These are phyloP conservation scores for Pleurotus djamor DNA, from an alignment of 768 basidiomycete genomes.

Conservation along the genomic window DNA sequence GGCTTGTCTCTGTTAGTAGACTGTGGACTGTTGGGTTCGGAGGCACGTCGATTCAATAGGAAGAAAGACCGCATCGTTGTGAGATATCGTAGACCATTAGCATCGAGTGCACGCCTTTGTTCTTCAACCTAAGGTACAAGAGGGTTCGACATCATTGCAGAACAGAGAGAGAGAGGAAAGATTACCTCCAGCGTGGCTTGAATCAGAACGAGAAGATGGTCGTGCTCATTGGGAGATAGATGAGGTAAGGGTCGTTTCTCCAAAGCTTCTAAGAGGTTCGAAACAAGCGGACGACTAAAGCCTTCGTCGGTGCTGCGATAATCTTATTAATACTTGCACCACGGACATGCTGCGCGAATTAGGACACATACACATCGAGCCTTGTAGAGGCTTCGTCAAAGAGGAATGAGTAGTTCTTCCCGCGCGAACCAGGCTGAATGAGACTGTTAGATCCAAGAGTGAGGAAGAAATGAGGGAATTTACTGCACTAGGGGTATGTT, in stretches of 20 bases:
- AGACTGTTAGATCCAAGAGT: background rate
- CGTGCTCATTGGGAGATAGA: constrained; percentile 77
- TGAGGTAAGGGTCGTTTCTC: constrained; percentile 66
- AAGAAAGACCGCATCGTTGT: constrained; percentile 92
- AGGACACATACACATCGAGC: constrained; percentile 33
- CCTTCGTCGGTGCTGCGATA: constrained; percentile 41
- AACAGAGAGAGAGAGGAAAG: constrained; percentile 2
- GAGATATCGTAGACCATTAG: constrained; percentile 91
- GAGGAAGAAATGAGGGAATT: background rate
- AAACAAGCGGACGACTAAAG: constrained; percentile 63
- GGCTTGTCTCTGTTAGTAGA: constrained; percentile 32
- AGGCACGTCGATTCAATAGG: constrained; percentile 71
- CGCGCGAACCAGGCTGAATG: constrained; percentile 11
- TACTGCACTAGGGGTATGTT: constrained; percentile 15
- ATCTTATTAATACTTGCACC: constrained; percentile 5
- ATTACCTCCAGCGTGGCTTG: constrained; percentile 84
- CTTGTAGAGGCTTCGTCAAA: constrained; percentile 43
- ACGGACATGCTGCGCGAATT: too few relatives aligned
- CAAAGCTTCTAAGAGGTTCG: constrained; percentile 59
- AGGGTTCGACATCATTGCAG: constrained; percentile 1
- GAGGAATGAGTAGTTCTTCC: constrained; percentile 48
- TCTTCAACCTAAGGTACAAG: constrained; percentile 67
- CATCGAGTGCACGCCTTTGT: constrained; percentile 86
- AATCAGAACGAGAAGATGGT: constrained; percentile 79
- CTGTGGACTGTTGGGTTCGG: constrained; percentile 43